These are phyloP conservation scores for Tetracladium setigerum DNA, from an alignment of 495 filamentous ascomycete genomes.

Conservation along the genomic window DNA sequence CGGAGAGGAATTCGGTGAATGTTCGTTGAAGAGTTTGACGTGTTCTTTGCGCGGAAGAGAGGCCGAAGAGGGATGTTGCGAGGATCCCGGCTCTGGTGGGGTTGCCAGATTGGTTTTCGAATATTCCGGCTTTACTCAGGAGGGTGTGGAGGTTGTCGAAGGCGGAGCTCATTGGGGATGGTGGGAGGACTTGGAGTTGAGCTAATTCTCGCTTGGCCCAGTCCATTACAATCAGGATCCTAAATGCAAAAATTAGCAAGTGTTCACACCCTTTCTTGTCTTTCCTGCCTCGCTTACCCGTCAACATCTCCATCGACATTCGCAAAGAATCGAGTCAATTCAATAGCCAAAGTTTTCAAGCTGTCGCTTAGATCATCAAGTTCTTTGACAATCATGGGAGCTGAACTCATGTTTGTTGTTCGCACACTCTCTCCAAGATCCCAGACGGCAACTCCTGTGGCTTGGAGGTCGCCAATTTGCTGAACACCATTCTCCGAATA, in stretches of 20 bases:
- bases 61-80: conserved; percentile 67
- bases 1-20: conserved; percentile 79
- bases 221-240: conserved; percentile 88
- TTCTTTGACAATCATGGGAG: conserved; percentile 74
- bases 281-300: conserved; percentile 35
- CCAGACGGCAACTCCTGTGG: conserved; percentile 86
- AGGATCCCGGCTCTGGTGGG: conserved; percentile 61
- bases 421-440: conserved; percentile 84
- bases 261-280: no score
- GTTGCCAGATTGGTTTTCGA: conserved; percentile 54
- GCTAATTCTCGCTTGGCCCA: conserved; percentile 81
- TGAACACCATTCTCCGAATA: conserved; percentile 82
- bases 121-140: conserved; percentile 56
- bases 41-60: conserved; percentile 70
- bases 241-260: conserved; percentile 14
- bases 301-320: conserved; percentile 90
- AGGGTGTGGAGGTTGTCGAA: conserved; percentile 76
- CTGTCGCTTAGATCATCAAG: conserved; percentile 77
- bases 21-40: conserved; percentile 71
- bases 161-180: conserved; percentile 50
- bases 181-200: conserved; percentile 38
- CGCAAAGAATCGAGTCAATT: conserved; percentile 82
- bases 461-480: conserved; percentile 78
- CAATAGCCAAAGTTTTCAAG: conserved; percentile 70
- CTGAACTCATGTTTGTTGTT: conserved; percentile 81